Evolutionary conservation across 805 yeast genomes (phyloP).

Genomic region (Jamesozyma piceae): DNA sequence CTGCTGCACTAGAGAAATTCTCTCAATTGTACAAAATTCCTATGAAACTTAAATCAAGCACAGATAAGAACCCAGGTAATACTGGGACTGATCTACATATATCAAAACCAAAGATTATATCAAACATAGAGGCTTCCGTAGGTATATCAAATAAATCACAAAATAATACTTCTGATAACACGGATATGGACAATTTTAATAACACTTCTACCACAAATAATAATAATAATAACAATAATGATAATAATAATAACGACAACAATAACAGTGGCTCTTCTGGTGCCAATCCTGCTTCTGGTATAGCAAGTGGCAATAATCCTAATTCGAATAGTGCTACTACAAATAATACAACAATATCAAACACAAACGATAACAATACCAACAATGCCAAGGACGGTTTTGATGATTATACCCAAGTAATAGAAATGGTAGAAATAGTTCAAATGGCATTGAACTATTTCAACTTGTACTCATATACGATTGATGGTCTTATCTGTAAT

Average conservation of each 20-base stretch:
- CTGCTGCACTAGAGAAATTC: constrained; percentile 76
- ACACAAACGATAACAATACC: background rate
- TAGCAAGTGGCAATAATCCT: background rate
- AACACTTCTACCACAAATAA: no score
- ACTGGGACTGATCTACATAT: background rate
- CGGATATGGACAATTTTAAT: background rate
- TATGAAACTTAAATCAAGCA: constrained; percentile 6
- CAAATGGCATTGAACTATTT: constrained; percentile 76
- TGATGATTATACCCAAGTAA: constrained; percentile 38
- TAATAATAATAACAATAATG: background rate
- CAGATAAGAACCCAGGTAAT: background rate
- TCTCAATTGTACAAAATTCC: constrained; percentile 61
- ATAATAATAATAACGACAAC: background rate
- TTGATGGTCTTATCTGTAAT: constrained; percentile 77
- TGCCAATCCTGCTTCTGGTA: background rate
- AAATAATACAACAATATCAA: background rate
- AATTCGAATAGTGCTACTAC: background rate
- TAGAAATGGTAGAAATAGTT: constrained; percentile 61
- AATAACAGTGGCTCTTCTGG: background rate
- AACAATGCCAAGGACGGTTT: no score
- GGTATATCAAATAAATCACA: background rate
- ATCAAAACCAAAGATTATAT: background rate
- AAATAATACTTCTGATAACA: background rate
- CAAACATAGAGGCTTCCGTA: background rate
- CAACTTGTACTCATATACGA: constrained; percentile 51